A percentile compares a stretch with the other conserved stretches of the same genome.
Evolutionary conservation across 768 basidiomycete species (phyloP).

Genomic region (Floccularia luteovirens): DNA sequence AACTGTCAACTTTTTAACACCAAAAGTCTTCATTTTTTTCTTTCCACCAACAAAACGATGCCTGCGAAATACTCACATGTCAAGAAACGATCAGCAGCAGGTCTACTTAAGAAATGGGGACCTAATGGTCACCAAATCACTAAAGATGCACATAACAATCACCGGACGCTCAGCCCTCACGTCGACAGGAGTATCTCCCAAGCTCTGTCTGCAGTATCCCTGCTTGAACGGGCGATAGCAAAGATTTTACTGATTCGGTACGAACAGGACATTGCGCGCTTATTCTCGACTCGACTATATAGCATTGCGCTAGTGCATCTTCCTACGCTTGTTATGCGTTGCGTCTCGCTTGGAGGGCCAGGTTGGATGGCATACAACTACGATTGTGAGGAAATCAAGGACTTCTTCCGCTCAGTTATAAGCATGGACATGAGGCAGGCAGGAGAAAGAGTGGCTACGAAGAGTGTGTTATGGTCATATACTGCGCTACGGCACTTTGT

Average conservation of each 20-base stretch:
- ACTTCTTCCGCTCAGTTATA: constrained; percentile 63
- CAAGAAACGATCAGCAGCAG: constrained; percentile 51
- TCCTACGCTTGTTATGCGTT: constrained; percentile 62
- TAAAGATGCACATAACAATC: constrained; percentile 24
- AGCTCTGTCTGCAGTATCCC: constrained; percentile 53
- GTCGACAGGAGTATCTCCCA: constrained; percentile 47
- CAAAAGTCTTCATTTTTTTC: neutral
- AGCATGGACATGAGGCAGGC: constrained; percentile 75
- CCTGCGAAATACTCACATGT: constrained; percentile 70
- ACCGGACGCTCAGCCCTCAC: constrained; percentile 30
- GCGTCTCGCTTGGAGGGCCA: constrained; percentile 51
- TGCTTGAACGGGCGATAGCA: constrained; percentile 63
- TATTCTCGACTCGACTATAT: constrained; percentile 66
- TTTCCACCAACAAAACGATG: constrained; percentile 31
- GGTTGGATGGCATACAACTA: constrained; percentile 65
- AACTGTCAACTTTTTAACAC: neutral
- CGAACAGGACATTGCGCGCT: constrained; percentile 67
- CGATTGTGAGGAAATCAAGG: constrained; percentile 63
- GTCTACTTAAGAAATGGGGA: constrained; percentile 37
- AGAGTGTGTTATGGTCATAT: constrained; percentile 75
- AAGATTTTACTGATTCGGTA: constrained; percentile 62
- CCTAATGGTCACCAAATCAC: constrained; percentile 21
- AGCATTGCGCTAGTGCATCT: constrained; percentile 57
- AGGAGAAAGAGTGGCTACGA: constrained; percentile 72
- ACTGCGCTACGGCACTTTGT: constrained; percentile 73